These are phyloP conservation scores for Sarocladiaceae sp. DNA, from an alignment of 2,329 filamentous ascomycete species.

Conservation along the genomic window DNA sequence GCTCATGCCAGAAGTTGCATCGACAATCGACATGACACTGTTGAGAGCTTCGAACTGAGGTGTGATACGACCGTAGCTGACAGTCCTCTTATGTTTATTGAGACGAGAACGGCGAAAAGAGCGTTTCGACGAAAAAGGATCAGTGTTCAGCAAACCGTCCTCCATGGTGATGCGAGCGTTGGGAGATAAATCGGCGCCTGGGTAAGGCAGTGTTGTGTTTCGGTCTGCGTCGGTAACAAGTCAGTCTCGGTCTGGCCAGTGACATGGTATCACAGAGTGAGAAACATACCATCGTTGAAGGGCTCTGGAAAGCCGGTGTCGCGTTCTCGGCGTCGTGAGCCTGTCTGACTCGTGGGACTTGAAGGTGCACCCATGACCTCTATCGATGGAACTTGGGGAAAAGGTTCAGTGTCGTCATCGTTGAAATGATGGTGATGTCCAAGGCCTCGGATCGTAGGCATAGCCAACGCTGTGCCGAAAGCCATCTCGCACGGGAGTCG, in stretches of 20 bases:
- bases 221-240: conserved; percentile 30
- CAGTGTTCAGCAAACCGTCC: conserved; percentile 36
- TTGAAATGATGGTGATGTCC: not conserved
- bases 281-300: conserved; percentile 39
- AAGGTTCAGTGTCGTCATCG: not conserved
- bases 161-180: conserved; percentile 53
- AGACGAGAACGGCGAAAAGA: conserved; percentile 38
- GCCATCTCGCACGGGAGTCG: too few species aligned
- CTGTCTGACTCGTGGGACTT: conserved; percentile 13
- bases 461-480: not conserved
- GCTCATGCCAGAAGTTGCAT: conserved; percentile 18
- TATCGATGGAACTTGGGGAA: conserved; percentile 5
- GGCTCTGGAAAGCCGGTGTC: conserved; percentile 51
- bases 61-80: conserved; percentile 36
- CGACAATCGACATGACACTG: conserved; percentile 26
- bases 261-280: not conserved
- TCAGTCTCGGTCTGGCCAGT: too few species aligned
- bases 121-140: not conserved
- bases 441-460: not conserved
- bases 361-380: conserved; percentile 22
- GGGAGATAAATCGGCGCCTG: conserved; percentile 54
- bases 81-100: conserved; percentile 40
- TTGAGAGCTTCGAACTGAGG: conserved; percentile 31
- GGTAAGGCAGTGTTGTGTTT: conserved; percentile 60
- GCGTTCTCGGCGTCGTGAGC: conserved; percentile 21